Base-by-base conservation (phyloP, 108 stramenopile species). In the Nitzschia putrida region DNA sequence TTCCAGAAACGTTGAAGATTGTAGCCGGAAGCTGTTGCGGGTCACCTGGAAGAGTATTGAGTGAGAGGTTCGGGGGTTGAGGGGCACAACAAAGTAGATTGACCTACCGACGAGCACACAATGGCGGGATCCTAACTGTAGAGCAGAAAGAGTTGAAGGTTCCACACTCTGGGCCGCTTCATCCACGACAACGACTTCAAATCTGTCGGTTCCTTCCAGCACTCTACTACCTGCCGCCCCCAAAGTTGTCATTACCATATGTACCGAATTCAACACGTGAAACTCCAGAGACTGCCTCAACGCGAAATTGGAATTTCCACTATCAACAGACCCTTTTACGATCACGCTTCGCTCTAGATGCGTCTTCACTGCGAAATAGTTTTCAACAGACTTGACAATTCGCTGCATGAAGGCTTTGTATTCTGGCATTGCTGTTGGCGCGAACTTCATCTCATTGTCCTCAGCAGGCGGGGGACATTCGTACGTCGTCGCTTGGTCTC, bases 81-180 rank as follows among this genome's bases (percentile, higher is more conserved):
- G 47, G 3, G 47, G 6, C 47, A 49, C 18, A 3, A 18, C 47
- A 16, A 6, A 2, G 18, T 18, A 16, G 2, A 49, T 18, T 49
- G 47, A 49, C 23, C 18, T 25, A 34, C 99, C 99, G 0, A 99
- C 99, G 22, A 97, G 76, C 5, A 98, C 92, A 47, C 88, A 84
- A 75, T 95, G 94, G 2, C 76, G 77, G 9, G 83, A 83, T 18
- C 95, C 98, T 29, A 96, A 61, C 66, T 90, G 92, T 57, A 99
- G 84, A 3, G 97, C 97, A 45, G 95, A 80, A 34, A 99, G 82
- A 14, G 95, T 97, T 24, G 97, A 82, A 29, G 97, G 95, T 76
- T 99, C 99, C 0, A 95, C 91, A 54, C 90, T 88, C 73, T 99
- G 98, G 4, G 97, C 98, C 0, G 98, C 98, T 71, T 99, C 99